A percentile compares a stretch with the other conserved stretches of the same genome.
Conservation (phyloP, 2,329 filamentous ascomycete species). For the Exophiala sp. region DNA sequence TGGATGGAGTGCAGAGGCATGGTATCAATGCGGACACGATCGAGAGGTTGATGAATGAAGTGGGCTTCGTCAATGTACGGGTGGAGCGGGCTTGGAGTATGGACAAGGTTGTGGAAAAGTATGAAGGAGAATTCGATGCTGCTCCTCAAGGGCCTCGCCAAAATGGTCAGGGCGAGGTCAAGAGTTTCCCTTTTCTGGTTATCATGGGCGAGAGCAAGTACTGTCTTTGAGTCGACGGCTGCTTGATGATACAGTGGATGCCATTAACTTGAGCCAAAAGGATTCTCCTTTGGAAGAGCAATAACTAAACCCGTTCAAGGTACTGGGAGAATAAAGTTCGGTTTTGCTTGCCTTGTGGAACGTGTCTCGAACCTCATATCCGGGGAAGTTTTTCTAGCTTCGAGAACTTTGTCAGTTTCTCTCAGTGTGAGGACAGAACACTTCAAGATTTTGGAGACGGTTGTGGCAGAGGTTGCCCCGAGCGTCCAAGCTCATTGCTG, state of each 20-base stretch:
- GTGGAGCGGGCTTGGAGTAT: constrained; percentile 47
- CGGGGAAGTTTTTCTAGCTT: neutral
- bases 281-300: too few species aligned
- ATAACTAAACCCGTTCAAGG: too few species aligned
- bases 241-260: too few species aligned
- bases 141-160: constrained; percentile 1
- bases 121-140: constrained; percentile 36
- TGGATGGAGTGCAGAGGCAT: constrained; percentile 51
- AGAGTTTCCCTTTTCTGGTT: constrained; percentile 41
- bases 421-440: too few species aligned
- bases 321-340: too few species aligned
- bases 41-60: constrained; percentile 40
- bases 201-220: constrained; percentile 33
- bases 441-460: neutral
- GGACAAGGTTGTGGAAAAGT: constrained; percentile 47
- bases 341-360: neutral
- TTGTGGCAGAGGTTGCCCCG: constrained; percentile 2
- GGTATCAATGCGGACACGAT: constrained; percentile 44
- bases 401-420: too few species aligned
- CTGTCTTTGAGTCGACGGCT: constrained; percentile 8
- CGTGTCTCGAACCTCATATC: neutral
- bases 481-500: constrained; percentile 1
- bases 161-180: constrained; percentile 31
- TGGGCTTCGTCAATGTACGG: constrained; percentile 46
- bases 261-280: too few species aligned